Conservation (phyloP, 2,329 filamentous ascomycete genomes). For the Drechslerella coelobrocha region DNA sequence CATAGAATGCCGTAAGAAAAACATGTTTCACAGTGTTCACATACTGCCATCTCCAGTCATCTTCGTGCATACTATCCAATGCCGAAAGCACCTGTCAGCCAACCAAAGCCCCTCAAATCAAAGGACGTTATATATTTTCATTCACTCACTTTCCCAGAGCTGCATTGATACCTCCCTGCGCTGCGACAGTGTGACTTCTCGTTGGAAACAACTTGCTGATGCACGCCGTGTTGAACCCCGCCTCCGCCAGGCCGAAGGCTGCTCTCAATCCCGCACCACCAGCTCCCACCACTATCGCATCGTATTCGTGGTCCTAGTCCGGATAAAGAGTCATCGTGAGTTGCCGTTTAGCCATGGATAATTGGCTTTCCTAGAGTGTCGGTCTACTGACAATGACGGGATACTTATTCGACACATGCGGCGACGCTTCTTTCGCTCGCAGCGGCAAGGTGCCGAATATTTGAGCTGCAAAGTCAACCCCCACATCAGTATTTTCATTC, state of each 20-base stretch:
- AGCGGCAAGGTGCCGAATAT: slow-evolving; percentile 86
- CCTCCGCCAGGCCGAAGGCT: slow-evolving; percentile 84
- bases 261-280: slow-evolving; percentile 82
- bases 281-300: slow-evolving; percentile 91
- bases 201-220: slow-evolving; percentile 87
- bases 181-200: slow-evolving; percentile 81
- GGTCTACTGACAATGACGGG: slow-evolving; percentile 78
- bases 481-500: slow-evolving; percentile 31
- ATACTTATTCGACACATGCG: slow-evolving; percentile 87
- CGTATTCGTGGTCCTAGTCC: slow-evolving; percentile 89
- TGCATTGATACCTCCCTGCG: slow-evolving; percentile 84
- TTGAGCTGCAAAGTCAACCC: slow-evolving; percentile 66
- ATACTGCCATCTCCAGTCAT: slow-evolving; percentile 93
- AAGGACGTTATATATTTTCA: slow-evolving; percentile 50
- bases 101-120: neutral
- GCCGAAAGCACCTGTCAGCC: slow-evolving; percentile 11
- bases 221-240: slow-evolving; percentile 87
- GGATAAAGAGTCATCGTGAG: slow-evolving; percentile 51
- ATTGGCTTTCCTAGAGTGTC: neutral
- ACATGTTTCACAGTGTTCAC: slow-evolving; percentile 13
- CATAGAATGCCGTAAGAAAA: no score
- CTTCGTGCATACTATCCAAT: slow-evolving; percentile 77
- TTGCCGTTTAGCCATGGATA: neutral
- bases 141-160: slow-evolving; percentile 73
- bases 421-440: slow-evolving; percentile 89